A percentile compares a stretch with the other conserved stretches of the same genome.
Evolutionary conservation across 257 asterid genomes (phyloP).

Genomic region (Nicotiana paniculata): DNA sequence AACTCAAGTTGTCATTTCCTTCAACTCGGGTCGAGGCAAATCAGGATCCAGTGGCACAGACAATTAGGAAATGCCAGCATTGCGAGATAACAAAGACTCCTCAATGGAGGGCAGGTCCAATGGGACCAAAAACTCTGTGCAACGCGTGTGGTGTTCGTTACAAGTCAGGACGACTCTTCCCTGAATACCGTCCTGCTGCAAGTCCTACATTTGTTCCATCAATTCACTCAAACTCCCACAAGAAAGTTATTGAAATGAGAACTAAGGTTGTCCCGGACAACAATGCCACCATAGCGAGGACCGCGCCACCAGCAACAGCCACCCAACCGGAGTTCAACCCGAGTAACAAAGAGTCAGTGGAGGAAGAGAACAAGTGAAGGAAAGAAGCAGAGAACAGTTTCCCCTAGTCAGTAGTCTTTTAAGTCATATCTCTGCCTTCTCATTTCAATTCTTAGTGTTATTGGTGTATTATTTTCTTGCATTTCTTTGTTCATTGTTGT

Average conservation of each 20-base stretch:
- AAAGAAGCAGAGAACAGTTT: conserved; percentile 7
- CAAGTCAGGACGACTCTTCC: conserved; percentile 54
- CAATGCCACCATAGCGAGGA: neutral
- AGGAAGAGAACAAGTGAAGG: conserved; percentile 8
- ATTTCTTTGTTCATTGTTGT: conserved; percentile 34
- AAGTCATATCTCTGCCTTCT: neutral
- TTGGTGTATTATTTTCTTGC: conserved; percentile 8
- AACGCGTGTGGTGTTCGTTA: conserved; percentile 59
- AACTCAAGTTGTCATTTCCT: conserved; percentile 31
- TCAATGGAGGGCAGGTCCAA: conserved; percentile 60
- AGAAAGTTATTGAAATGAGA: conserved; percentile 56
- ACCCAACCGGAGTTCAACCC: conserved; percentile 19
- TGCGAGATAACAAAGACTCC: conserved; percentile 62
- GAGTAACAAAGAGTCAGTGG: conserved; percentile 1
- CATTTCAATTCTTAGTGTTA: neutral
- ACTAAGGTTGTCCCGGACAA: conserved; percentile 9
- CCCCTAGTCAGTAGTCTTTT: neutral
- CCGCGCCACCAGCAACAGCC: conserved; percentile 3
- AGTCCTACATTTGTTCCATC: conserved; percentile 51
- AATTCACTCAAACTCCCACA: conserved; percentile 55
- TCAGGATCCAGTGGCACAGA: conserved; percentile 23
- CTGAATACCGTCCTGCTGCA: conserved; percentile 55
- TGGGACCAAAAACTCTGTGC: conserved; percentile 59
- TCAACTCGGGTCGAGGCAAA: conserved; percentile 12
- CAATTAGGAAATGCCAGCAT: conserved; percentile 50